Evolutionary conservation across 2,329 filamentous ascomycete genomes (phyloP), one percentile per base, ranked within the genome.

Genomic region (Dothiorella sarmentorum): DNA sequence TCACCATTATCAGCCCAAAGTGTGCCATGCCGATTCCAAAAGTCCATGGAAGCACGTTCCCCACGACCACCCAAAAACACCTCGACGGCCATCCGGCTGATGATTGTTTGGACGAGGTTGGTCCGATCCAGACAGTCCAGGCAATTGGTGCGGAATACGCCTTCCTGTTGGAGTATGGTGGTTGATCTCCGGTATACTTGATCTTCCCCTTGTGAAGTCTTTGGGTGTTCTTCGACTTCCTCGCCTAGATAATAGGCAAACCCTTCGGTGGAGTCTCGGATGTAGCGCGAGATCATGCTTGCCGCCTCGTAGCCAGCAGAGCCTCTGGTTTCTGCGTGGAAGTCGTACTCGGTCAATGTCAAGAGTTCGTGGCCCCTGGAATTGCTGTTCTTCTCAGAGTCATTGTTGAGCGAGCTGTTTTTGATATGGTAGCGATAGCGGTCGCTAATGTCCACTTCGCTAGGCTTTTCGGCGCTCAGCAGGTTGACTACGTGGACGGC

Each of bases 1-100:
- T 99, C 94, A 20, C 94, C 94, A 69, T 97, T 97, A 73, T 99
- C 94, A 31, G 94, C 94, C 94, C 94, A 99, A 1, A 99, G 80
- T 61, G 86, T 94, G 7, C 91, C 92, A 75, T 99, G 94, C 49
- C 90, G 82, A 75, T 90, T 88, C 89, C 92, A 96, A 67, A 97
- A 92, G 68, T 97, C 92, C 0, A 86, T 83, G 9, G 82, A 80
- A 0, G 89, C 87, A 61, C 79, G 81, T 63, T 90, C 85, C 24
- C 81, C 82, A 61, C 87, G 82, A 64, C 96, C 91, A 13, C 76
- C 75, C 3, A 99, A 76, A 66, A 97, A 97, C 0, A 87, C 80
- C 70, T 96, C 91, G 18, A 97, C 80, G 0, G 91, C 91, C 88
- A 97, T 92, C 67, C 91, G 89, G 60, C 92, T 97, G 66, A 99